Evolutionary conservation across 129 eudicot species (phyloP).

Genomic region (Erigeron canadensis): DNA sequence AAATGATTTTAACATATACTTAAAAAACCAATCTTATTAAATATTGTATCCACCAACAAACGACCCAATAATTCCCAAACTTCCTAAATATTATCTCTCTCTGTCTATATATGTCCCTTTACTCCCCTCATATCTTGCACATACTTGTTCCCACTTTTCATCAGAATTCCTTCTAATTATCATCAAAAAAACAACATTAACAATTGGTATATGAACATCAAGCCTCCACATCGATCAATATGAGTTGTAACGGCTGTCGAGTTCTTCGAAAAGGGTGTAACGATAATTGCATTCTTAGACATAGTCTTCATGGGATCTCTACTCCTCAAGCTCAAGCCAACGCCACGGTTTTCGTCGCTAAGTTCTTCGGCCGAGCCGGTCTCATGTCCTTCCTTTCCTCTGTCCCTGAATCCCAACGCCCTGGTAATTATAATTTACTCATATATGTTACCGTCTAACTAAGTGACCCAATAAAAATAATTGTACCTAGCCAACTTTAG

Average conservation of each 20-base stretch:
- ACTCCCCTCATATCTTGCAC: slow-evolving; percentile 26
- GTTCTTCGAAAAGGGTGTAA: slow-evolving; percentile 83
- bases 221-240: slow-evolving; percentile 4
- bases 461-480: no score
- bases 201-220: background rate
- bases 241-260: slow-evolving; percentile 92
- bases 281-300: slow-evolving; percentile 74
- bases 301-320: slow-evolving; percentile 53
- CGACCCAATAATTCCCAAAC: slow-evolving; percentile 34
- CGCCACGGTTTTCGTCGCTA: slow-evolving; percentile 87
- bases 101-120: slow-evolving; percentile 39
- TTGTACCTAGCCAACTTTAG: no score
- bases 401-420: slow-evolving; percentile 67
- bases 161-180: slow-evolving; percentile 23
- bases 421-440: slow-evolving; percentile 37
- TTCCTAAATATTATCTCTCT: slow-evolving; percentile 13
- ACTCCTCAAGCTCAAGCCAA: slow-evolving; percentile 74
- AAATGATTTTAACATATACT: no score
- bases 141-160: slow-evolving; percentile 32
- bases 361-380: slow-evolving; percentile 89
- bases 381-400: slow-evolving; percentile 71
- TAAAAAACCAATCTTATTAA: background rate
- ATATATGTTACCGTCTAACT: no score
- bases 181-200: slow-evolving; percentile 10
- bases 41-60: slow-evolving; percentile 29